Base-by-base conservation (phyloP, 768 basidiomycete species). In the Mycena galopus region DNA sequence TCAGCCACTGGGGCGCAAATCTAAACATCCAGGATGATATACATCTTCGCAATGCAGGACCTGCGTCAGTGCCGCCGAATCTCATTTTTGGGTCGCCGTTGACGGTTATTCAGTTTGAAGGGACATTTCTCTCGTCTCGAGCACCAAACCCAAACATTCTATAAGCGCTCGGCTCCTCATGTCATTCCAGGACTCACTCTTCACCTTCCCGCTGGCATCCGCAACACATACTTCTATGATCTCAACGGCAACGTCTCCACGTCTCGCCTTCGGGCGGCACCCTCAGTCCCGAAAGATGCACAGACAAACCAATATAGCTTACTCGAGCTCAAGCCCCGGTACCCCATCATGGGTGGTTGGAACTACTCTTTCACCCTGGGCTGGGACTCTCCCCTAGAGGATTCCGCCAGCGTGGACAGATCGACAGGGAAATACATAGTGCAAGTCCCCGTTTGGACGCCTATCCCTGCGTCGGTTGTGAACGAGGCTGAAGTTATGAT, bases 1-100 rank as follows among this genome's bases (percentile, higher is more conserved):
- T 99, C 74, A 97, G 96, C 74, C 97, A 99, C 79, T 99, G 97
- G 98, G 97, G 97, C 37, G 90, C 91, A 50, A 98, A 98, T 81
- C 80, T 99, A 42, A 98, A 98, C 78, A 93, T 97, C 33, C 91
- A 98, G 80, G 96, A 99, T 82, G 89, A 94, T 37, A 90, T 98
- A 71, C 79, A 88, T 68, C 84, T 99, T n/a, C 88, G 89, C 80
- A 99, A 99, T 78, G 93, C 92, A 69, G 98, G 97, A 5, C 96
- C 98, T 16, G 82, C 83, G 97, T 98, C 78, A 83, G 95, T 89
- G 27, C 23, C 33, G 44, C 32, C 51, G 37, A 39, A 53, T 53
- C 35, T 37, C 25, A 23, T 25, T 29, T 39, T 55, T 32, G 66
- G n/a, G 65, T 51, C 69, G 64, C 68, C 71, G n/a, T 53, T 58